Base-by-base conservation (phyloP, 2,329 filamentous ascomycete genomes). In the Rhinocladiella similis region DNA sequence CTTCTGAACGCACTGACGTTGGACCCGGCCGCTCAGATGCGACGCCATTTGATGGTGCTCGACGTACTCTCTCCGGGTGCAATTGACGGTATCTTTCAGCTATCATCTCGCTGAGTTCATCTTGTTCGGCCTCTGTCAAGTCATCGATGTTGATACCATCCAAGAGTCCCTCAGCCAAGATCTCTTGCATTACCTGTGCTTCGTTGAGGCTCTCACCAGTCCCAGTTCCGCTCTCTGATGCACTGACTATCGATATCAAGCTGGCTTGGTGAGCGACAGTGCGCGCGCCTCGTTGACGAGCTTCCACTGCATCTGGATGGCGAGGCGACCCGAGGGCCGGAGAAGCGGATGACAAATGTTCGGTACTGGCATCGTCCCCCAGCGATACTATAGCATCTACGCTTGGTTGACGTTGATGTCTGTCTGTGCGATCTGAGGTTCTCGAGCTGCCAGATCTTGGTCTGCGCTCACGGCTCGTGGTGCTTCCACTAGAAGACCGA, bases 71-170 rank as follows among this genome's bases (percentile, higher is more conserved):
- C 43, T 69, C 66, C 57, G 69, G 69, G 67, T 95, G 90, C 27
- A 90, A 81, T 59, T 90, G 82, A 56, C 90, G 80, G 68, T 95
- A 96, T 1, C 91, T 91, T 67, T 95, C 90, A 1, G 91, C 92
- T 65, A 97, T 96, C 57, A 89, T 86, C 67, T 93, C 89, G 62
- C 90, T 96, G 14, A 97, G 84, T 67, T 95, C 90, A 67, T 97
- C 91, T 68, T 97, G 91, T 66, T 91, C 89, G 47, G 79, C 84
- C 14, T 91, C 80, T 60, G 93, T 91, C 52, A 97, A 85, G 62
- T 92, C 92, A 66, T 94, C 89, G 53, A 97, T 76, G 68, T 97
- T 92, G 46, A 97, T 85, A 16, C 91, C 92, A 66, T 97, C 90
- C 33, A 96, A 73, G 18, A 97, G 75, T 0, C 93, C 91, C 68